phyloP scores from a whole-genome alignment of 805 yeast genomes.

The Starmerella stellata region DNA sequence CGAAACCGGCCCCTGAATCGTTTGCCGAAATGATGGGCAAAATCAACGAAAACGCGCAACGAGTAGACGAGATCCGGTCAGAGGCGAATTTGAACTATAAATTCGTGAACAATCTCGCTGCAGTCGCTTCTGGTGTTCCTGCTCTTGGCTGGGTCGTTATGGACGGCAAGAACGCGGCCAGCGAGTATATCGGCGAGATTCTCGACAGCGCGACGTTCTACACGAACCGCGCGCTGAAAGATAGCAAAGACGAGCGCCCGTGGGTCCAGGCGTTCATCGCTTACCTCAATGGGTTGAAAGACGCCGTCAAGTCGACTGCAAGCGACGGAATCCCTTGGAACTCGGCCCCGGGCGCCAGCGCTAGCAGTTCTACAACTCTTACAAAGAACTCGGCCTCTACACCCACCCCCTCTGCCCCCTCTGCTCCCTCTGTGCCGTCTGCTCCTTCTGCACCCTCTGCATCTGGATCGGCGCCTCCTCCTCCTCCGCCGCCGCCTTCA shows the following conservation, averaged over 20 bases:
- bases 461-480: conserved; percentile 38
- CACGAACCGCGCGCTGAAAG: conserved; percentile 79
- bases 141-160: conserved; percentile 80
- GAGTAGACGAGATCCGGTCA: conserved; percentile 52
- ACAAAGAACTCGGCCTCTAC: conserved; percentile 15
- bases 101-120: conserved; percentile 51
- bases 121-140: conserved; percentile 78
- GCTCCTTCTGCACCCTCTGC: conserved; percentile 25
- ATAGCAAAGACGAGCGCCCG: conserved; percentile 58
- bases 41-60: conserved; percentile 40
- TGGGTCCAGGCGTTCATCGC: conserved; percentile 60
- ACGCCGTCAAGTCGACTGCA: conserved; percentile 59
- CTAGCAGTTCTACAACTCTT: conserved; percentile 25
- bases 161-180: conserved; percentile 37
- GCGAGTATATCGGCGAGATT: conserved; percentile 51
- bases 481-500: conserved; percentile 81
- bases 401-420: conserved; percentile 17
- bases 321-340: conserved; percentile 77
- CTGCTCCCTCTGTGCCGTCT: conserved; percentile 14
- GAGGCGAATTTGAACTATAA: conserved; percentile 44
- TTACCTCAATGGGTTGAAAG: conserved; percentile 51
- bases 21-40: conserved; percentile 48
- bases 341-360: conserved; percentile 38
- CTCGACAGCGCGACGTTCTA: conserved; percentile 88
- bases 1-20: conserved; percentile 41